Evolutionary conservation across 2,329 filamentous ascomycete species (phyloP), one percentile per base, ranked within the genome.

Genomic region (Nectriaceae sp.): DNA sequence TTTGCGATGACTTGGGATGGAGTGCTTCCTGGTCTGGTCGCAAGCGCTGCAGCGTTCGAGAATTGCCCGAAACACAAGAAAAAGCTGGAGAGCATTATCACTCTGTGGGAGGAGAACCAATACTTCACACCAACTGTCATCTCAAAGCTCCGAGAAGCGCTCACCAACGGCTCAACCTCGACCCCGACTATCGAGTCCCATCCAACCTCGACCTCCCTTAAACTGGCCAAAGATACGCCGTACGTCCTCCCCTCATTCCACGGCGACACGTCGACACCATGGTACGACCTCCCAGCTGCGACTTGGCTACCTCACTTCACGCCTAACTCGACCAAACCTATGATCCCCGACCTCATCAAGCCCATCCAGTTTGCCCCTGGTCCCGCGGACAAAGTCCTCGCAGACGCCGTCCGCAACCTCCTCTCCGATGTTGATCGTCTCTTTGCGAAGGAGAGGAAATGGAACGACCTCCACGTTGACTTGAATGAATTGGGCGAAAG

Each of bases 211-310:
- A 46, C 56, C n/a, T 55, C 64, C 3, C 20, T 69, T 4, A 74
- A 72, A 53, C 63, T 72, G 5, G 71, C 77, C 15, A 85, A 81
- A 58, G 76, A 85, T 50, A 72, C 72, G 1, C 87, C 88, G 0
- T 93, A 83, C 61, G 69, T 87, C 21, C 79, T 96, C 67, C 91
- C 91, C 18, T 76, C 87, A 2, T 82, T 80, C 47, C 91, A 96
- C 65, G 91, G 91, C 35, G 89, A 95, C 63, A 71, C 78, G 2
- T 79, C 82, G 0, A 83, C 79, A 4, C 84, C 87, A 0, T 96
- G 87, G 81, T 88, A 91, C 69, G 90, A 96, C 55, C 74, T 95
- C 1, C 90, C 90, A 0, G 90, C 90, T 2, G 87, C 84, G 2
- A 93, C 89, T 56, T 86, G 92, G 75, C 79, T 96, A 40, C 88